Conservation (phyloP, 768 basidiomycete species). For the Leccinellum rugosiceps region DNA sequence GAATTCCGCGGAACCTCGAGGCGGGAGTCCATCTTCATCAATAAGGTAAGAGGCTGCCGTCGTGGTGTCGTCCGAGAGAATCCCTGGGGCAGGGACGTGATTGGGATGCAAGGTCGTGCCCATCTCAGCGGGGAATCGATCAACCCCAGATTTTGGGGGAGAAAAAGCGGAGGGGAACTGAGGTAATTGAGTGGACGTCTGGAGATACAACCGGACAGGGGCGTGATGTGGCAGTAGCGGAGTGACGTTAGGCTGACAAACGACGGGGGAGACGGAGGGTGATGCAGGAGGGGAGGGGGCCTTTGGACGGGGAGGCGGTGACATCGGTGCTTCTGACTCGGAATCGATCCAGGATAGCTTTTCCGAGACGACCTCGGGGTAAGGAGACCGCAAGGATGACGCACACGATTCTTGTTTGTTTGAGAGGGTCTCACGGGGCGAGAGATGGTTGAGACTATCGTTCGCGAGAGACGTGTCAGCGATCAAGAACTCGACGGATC, state of each 20-base stretch:
- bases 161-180: conserved; percentile 16
- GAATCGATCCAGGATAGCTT: conserved; percentile 18
- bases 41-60: conserved; percentile 16
- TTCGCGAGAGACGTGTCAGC: conserved; percentile 13
- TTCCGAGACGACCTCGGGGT: conserved; percentile 20
- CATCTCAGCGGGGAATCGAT: conserved; percentile 19
- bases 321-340: conserved; percentile 18
- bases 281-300: conserved; percentile 18
- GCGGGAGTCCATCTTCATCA: conserved; percentile 11
- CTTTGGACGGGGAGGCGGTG: conserved; percentile 19
- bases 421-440: conserved; percentile 21
- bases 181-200: conserved; percentile 28
- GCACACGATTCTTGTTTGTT: conserved; percentile 11
- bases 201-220: conserved; percentile 26
- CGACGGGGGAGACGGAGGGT: conserved; percentile 11
- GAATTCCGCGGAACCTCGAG: conserved; percentile 24
- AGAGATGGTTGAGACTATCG: conserved; percentile 10
- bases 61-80: conserved; percentile 10
- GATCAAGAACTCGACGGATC: conserved; percentile 28
- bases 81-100: conserved; percentile 15
- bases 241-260: conserved; percentile 13
- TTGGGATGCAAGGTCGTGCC: conserved; percentile 10
- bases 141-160: conserved; percentile 28
- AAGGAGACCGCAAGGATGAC: conserved; percentile 14
- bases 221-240: conserved; percentile 10